These are phyloP conservation scores for Heterobasidion occidentale DNA, from an alignment of 1,284 basidiomycete species.

Conservation along the genomic window DNA sequence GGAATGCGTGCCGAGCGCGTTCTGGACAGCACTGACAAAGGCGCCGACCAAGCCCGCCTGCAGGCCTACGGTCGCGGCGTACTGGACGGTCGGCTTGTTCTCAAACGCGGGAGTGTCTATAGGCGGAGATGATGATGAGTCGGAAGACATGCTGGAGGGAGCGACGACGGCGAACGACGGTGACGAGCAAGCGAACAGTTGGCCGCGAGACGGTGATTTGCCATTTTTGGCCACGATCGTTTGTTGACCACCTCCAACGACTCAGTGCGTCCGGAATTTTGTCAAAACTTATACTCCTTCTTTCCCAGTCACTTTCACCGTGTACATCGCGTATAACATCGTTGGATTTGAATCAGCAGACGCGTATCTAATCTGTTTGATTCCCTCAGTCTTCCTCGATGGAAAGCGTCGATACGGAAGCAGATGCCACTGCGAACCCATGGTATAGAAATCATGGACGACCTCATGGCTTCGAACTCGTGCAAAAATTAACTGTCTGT, in stretches of 20 bases:
- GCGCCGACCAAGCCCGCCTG: conserved; percentile 71
- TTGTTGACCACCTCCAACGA: no score
- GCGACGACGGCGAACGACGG: not conserved
- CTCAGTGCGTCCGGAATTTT: no score
- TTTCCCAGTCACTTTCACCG: no score
- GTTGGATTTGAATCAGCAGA: no score
- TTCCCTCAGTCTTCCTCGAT: no score
- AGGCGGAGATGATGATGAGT: not conserved
- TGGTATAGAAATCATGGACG: conserved; percentile 32
- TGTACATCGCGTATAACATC: no score
- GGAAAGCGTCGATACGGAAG: not conserved
- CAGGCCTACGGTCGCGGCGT: conserved; percentile 56
- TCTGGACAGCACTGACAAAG: conserved; percentile 78
- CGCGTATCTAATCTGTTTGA: no score
- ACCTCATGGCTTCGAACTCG: not conserved
- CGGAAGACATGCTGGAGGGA: not conserved
- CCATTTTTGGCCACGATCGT: not conserved
- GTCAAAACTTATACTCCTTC: no score
- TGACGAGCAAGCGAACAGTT: not conserved
- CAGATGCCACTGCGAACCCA: conserved; percentile 7
- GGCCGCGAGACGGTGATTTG: not conserved
- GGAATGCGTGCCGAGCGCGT: conserved; percentile 75
- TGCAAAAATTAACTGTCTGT: not conserved
- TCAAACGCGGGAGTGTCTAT: conserved; percentile 30
- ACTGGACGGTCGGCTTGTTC: conserved; percentile 48